phyloP scores from a whole-genome alignment of 2,329 filamentous ascomycete genomes.

The Fusarium sp. region DNA sequence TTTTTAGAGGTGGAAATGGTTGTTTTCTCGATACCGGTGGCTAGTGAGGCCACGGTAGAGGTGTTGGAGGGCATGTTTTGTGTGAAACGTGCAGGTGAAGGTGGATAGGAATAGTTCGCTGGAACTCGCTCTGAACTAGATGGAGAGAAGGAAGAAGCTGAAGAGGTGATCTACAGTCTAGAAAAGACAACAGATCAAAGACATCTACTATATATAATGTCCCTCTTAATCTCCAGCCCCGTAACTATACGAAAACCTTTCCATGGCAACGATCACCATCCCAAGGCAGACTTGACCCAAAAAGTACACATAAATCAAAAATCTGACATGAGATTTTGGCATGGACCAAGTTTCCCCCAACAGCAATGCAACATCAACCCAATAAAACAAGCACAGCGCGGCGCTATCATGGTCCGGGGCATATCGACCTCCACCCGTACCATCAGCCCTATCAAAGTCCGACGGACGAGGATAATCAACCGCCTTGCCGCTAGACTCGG shows the following conservation, averaged over 20 bases:
- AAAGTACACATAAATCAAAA: background rate
- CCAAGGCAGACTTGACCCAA: background rate
- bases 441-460: constrained; percentile 17
- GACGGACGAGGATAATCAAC: background rate
- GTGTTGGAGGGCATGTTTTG: constrained; percentile 1
- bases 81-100: background rate
- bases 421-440: background rate
- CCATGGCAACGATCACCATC: background rate
- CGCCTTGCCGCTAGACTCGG: background rate
- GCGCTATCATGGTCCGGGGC: background rate
- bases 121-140: background rate
- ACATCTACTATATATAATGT: background rate
- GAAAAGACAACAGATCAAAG: background rate
- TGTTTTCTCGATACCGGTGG: constrained; percentile 9
- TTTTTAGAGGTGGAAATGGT: constrained; percentile 22
- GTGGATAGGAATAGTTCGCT: background rate
- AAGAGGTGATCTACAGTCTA: background rate
- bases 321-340: constrained; percentile 28
- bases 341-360: background rate
- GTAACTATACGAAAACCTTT: background rate
- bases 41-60: constrained; percentile 4
- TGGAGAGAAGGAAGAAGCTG: background rate
- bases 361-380: background rate
- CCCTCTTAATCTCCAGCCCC: background rate
- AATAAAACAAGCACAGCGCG: background rate